phyloP scores from a whole-genome alignment of 169 alveolate genomes.

The Cryptosporidium canis region DNA sequence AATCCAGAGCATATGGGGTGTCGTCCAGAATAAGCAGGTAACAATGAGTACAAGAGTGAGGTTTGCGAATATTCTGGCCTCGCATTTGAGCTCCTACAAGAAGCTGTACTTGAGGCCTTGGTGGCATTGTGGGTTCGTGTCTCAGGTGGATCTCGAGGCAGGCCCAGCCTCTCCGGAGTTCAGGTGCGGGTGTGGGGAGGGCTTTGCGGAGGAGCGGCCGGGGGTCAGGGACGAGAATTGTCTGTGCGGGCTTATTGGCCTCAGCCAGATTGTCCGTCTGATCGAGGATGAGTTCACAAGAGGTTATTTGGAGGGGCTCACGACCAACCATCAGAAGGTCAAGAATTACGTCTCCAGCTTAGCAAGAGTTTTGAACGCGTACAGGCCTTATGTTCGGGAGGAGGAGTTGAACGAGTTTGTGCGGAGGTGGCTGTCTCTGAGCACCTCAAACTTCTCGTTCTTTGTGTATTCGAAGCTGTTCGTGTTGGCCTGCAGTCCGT shows the following conservation, averaged over 20 bases:
- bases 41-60: constrained; percentile 4
- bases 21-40: background rate
- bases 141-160: constrained; percentile 4
- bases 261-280: background rate
- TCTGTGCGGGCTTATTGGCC: constrained; percentile 56
- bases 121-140: constrained; percentile 36
- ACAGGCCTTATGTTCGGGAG: constrained; percentile 35
- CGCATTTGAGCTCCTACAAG: constrained; percentile 40
- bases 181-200: background rate
- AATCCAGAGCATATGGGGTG: constrained; percentile 24
- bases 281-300: constrained; percentile 41
- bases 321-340: background rate
- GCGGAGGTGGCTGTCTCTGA: constrained; percentile 25
- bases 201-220: background rate
- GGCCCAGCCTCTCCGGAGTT: background rate
- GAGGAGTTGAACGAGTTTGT: constrained; percentile 1
- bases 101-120: constrained; percentile 39
- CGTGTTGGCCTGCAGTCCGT: background rate
- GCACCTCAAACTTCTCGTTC: constrained; percentile 15
- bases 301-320: constrained; percentile 21
- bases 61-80: constrained; percentile 29
- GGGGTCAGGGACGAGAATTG: background rate
- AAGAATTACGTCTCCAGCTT: constrained; percentile 23
- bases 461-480: constrained; percentile 45
- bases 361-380: constrained; percentile 13